Evolutionary conservation across 2,329 filamentous ascomycete genomes (phyloP), one percentile per base, ranked within the genome.

Genomic region (Ceratocystis destructans): DNA sequence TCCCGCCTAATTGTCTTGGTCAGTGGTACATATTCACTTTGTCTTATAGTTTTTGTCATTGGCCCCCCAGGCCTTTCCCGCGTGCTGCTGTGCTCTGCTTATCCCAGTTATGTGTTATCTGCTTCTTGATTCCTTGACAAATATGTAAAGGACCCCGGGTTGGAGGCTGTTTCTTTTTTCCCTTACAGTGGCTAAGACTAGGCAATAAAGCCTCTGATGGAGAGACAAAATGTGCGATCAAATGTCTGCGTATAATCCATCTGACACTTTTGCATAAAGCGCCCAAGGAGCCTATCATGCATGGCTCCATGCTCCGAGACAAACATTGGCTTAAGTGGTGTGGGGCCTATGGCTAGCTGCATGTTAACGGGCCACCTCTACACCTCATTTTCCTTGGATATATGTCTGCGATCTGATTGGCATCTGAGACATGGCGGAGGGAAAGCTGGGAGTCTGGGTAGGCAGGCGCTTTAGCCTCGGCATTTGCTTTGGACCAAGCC

Each of bases 11-110:
- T 20, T 59, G 55, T 59, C 55, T 59, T 33, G 28, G 25, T 4
- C 8, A 4, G 22, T 53, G 48, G 15, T 22, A 53, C 48, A 10
- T 15, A 7, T 15, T 17, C 48, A 6, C 22, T 31, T 25, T 59
- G 55, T 59, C 55, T 59, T 12, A 59, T 59, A 33, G 28, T 59
- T 37, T 59, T 59, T 59, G 55, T 59, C 55, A 59, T 59, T 37
- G 28, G 4, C 25, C 55, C 28, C 22, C n/a, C 7, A 15, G 28
- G 31, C 12, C 55, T 59, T 31, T 59, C 12, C 55, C 55, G 17
- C 55, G 31, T 59, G 55, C 22, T 59, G 12, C 25, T 59, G 28
- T 8, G 12, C 55, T 37, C 55, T 59, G n/a, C 20, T 20, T 37
- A 10, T 33, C 28, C 55, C 15, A 12, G 17, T 7, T 15, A 17